Evolutionary conservation across 129 eudicot genomes (phyloP).

Genomic region (Oenanthe sinensis): DNA sequence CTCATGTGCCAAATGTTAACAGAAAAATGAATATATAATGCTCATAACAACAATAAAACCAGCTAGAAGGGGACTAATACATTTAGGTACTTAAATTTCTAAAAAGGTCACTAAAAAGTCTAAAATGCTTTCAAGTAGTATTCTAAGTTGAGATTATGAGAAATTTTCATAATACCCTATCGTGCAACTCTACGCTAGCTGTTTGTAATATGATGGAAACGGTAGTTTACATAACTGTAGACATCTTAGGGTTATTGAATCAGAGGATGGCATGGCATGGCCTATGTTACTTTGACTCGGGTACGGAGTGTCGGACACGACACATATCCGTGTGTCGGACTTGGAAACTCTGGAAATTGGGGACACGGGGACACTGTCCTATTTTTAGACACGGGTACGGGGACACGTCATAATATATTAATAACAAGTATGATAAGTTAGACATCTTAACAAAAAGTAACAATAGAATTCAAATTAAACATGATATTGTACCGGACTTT

Average conservation of each 20-base stretch:
- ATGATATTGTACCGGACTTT: no score
- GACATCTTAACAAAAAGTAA: no score
- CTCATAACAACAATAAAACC: not conserved
- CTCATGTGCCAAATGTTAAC: not conserved
- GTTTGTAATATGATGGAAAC: not conserved
- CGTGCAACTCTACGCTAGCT: not conserved
- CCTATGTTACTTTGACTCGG: no score
- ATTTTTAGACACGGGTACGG: no score
- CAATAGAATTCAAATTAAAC: no score
- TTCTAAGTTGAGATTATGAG: not conserved
- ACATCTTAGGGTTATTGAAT: not conserved
- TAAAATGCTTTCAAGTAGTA: not conserved
- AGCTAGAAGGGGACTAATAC: not conserved
- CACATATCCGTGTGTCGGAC: no score
- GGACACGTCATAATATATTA: no score
- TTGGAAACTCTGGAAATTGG: no score
- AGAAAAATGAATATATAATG: not conserved
- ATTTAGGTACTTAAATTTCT: not conserved
- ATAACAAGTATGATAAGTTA: no score
- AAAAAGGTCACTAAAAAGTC: not conserved
- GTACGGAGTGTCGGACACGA: no score
- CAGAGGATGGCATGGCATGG: not conserved
- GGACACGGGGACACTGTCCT: no score
- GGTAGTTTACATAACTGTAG: not conserved
- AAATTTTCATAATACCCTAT: not conserved